Base-by-base conservation (phyloP, 2,329 filamentous ascomycete genomes). In the Fusarium mundagurra region DNA sequence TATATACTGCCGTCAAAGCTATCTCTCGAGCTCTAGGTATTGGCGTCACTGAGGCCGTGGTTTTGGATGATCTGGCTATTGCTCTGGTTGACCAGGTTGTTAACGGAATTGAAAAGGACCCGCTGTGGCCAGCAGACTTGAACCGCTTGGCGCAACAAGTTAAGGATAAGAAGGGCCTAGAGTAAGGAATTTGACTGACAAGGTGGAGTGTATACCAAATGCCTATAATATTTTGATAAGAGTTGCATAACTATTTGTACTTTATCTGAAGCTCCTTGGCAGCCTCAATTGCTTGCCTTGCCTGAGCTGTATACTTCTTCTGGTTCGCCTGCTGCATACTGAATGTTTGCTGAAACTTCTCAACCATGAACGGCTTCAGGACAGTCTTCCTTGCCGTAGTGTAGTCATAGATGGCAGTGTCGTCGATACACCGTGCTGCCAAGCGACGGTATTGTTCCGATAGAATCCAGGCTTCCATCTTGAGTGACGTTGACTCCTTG, bases 321-420 rank as follows among this genome's bases (percentile, higher is more conserved):
- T 72, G 33, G 8, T 41, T 43, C 1, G 41, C 38, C 3, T 38
- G 44, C 9, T 75, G 72, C 9, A 50, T 20, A 4, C 57, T 36
- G 5, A 70, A 75, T 3, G 72, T 75, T 7, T 58, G 31, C 38
- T 60, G 64, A 2, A 75, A 51, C 14, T 64, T 75, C 2, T 75
- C 72, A 0, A 75, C 65, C 72, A 75, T 75, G 8, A 75, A 75
- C 0, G 72, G 72, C 36, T 70, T 66, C 13, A 75, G 24, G 3
- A 66, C 65, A 3, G 72, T 57, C 38, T 72, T 75, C 17, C 70
- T 75, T 0, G 50, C 29, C 0, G 47, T 38, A 0, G 29, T 62
- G 16, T 75, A 75, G 47, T 75, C 72, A 11, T 75, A 75, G 1
- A 75, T 73, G 1, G 45, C 61, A 6, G 72, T 74, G 4, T 75